A percentile compares a stretch with the other conserved stretches of the same genome.
phyloP scores from a whole-genome alignment of 2,329 filamentous ascomycete genomes.

The Fusarium coicis region DNA sequence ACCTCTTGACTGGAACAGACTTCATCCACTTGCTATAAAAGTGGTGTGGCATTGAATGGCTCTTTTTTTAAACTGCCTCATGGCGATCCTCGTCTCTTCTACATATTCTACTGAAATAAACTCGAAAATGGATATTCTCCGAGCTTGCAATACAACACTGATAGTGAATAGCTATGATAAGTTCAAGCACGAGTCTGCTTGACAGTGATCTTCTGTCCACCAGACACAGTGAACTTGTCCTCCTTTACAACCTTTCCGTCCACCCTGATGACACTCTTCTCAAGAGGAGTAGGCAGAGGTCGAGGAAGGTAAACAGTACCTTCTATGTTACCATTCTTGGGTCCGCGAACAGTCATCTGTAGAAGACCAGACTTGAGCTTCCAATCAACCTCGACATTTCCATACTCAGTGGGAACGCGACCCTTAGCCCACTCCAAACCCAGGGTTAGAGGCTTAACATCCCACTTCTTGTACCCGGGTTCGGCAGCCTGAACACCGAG shows the following conservation, averaged over 20 bases:
- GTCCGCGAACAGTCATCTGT: not conserved
- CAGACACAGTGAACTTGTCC: rapidly evolving
- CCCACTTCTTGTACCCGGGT: not conserved
- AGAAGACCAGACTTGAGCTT: not conserved
- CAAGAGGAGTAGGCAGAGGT: not conserved
- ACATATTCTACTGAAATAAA: too few species aligned
- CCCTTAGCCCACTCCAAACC: not conserved
- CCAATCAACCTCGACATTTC: not conserved
- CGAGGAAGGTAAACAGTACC: not conserved
- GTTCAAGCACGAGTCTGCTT: rapidly evolving
- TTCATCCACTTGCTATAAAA: too few species aligned
- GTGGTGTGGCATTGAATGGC: too few species aligned
- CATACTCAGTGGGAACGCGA: not conserved
- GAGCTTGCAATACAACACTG: too few species aligned
- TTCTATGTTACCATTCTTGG: rapidly evolving
- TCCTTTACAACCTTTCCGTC: not conserved
- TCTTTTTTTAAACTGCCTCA: too few species aligned
- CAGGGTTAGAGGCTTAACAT: not conserved
- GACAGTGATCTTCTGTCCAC: not conserved
- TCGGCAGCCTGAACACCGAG: not conserved
- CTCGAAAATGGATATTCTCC: too few species aligned
- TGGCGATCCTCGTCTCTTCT: too few species aligned
- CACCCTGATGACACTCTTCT: not conserved
- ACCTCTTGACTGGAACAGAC: too few species aligned
- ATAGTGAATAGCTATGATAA: too few species aligned